A percentile compares a stretch with the other conserved stretches of the same genome.
Conservation (phyloP, 139 green algal species). For the Edaphochlamys debaryana region DNA sequence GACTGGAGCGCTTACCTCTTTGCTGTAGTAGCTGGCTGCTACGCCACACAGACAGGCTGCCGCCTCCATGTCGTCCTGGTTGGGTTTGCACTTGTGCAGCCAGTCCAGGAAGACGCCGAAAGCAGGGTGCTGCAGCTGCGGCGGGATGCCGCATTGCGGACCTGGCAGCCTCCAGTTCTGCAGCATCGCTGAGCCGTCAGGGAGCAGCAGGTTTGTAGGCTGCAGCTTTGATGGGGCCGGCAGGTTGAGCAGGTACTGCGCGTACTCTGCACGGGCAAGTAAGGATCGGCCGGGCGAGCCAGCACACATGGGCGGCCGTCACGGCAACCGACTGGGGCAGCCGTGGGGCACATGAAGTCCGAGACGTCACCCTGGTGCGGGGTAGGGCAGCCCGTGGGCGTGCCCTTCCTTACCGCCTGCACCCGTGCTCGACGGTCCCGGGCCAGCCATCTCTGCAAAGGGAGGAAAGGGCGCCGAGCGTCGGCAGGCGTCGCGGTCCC, state of each 20-base stretch:
- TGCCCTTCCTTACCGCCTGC: neutral
- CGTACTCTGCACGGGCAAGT: neutral
- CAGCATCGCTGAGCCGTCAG: neutral
- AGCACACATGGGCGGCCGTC: too few species aligned
- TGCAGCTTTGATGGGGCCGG: neutral
- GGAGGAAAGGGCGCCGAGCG: neutral
- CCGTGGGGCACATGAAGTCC: too few species aligned
- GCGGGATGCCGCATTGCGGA: neutral
- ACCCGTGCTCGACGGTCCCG: neutral
- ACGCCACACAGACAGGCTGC: neutral
- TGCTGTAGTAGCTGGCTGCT: neutral
- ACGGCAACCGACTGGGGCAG: too few species aligned
- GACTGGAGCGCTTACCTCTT: neutral
- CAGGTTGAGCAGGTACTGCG: neutral
- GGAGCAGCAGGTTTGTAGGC: neutral
- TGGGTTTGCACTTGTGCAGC: neutral
- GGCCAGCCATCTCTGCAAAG: neutral
- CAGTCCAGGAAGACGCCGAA: slow-evolving; percentile 6
- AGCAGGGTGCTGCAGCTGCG: neutral
- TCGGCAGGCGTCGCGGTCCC: neutral
- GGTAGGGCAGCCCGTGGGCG: neutral
- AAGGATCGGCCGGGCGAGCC: too few species aligned
- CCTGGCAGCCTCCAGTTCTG: neutral
- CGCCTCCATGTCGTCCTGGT: slow-evolving; percentile 2
- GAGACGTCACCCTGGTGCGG: neutral